Evolutionary conservation across 2,329 filamentous ascomycete genomes (phyloP).

Genomic region (Gaeumannomyces tritici): DNA sequence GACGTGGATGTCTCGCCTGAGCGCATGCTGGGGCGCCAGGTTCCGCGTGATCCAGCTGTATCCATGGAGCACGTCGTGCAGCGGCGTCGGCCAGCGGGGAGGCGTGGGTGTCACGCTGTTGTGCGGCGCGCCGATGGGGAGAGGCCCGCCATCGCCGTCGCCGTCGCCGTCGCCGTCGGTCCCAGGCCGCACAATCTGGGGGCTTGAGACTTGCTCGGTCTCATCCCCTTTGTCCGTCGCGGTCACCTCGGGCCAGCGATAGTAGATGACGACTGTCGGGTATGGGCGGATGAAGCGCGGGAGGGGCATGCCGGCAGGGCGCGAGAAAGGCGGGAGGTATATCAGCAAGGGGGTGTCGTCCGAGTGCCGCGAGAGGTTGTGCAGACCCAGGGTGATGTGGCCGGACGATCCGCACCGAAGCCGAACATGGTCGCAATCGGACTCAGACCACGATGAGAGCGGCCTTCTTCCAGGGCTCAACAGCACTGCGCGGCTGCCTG

Average conservation of each 20-base stretch:
- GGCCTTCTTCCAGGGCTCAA: not conserved
- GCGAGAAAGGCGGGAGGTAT: conserved; percentile 42
- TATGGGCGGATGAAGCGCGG: conserved; percentile 30
- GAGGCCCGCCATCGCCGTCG: too few species aligned
- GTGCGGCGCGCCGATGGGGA: not conserved
- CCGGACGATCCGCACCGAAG: conserved; percentile 41
- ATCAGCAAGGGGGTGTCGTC: conserved; percentile 37
- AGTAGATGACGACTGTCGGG: conserved; percentile 47
- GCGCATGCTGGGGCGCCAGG: conserved; percentile 23
- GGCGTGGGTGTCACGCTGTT: conserved; percentile 8
- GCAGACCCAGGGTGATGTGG: conserved; percentile 35
- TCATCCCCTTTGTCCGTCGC: not conserved
- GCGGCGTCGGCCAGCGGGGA: conserved; percentile 42
- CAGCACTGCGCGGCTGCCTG: not conserved
- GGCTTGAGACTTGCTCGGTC: not conserved
- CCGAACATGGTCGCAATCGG: conserved; percentile 25
- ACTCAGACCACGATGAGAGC: not conserved
- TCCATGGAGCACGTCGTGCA: conserved; percentile 45
- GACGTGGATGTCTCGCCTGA: conserved; percentile 34
- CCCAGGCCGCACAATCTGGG: not conserved
- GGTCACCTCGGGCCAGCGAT: conserved; percentile 38
- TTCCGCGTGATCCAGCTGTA: conserved; percentile 42
- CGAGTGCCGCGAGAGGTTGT: conserved; percentile 30
- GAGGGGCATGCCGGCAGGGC: conserved; percentile 18
- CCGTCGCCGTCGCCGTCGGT: not conserved